Conservation (phyloP, 495 filamentous ascomycete genomes). For the Penicillium flavigenum region DNA sequence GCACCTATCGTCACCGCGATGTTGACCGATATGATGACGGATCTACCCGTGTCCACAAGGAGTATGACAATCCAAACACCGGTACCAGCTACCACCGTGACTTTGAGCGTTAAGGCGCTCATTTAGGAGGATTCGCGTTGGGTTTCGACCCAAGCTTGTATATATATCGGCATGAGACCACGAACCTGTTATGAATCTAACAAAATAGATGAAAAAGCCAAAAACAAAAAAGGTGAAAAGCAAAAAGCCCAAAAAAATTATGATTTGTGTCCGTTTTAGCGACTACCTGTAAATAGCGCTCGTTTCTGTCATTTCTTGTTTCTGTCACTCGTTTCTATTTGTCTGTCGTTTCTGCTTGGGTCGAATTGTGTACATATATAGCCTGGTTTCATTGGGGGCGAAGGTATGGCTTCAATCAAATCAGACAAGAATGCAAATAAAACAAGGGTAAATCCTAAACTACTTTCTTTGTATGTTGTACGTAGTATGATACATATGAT, state of each 20-base stretch:
- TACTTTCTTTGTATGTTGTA: background rate
- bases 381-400: background rate
- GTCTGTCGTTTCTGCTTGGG: background rate
- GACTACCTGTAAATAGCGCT: background rate
- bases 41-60: constrained; percentile 34
- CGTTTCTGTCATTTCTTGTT: too few relatives aligned
- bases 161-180: constrained; percentile 12
- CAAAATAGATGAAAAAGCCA: background rate
- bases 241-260: background rate
- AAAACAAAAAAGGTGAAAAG: constrained; percentile 7
- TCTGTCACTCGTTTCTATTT: too few relatives aligned
- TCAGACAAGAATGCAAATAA: background rate
- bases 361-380: too few relatives aligned
- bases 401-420: constrained; percentile 7
- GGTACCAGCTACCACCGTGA: constrained; percentile 39
- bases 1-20: constrained; percentile 37
- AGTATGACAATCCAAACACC: constrained; percentile 43
- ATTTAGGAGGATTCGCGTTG: constrained; percentile 3
- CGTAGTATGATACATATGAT: too few relatives aligned
- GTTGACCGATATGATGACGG: constrained; percentile 38
- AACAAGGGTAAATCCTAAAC: background rate
- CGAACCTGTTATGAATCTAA: constrained; percentile 10
- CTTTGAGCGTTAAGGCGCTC: constrained; percentile 23
- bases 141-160: constrained; percentile 13
- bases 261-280: constrained; percentile 10